Base-by-base conservation (phyloP, 345 rosid genomes). In the Nephelium lappaceum region DNA sequence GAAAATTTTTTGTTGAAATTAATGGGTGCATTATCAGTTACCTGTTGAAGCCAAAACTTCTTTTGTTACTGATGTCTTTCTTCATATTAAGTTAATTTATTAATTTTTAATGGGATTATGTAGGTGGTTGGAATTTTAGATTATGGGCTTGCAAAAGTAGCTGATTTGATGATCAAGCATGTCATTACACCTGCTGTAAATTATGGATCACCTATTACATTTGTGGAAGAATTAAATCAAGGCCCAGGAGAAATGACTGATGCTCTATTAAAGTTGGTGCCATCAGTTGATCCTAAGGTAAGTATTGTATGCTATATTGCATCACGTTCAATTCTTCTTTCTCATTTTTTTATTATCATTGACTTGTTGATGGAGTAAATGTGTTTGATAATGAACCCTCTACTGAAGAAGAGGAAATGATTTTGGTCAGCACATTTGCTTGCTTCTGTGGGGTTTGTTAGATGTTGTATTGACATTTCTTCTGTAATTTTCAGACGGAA, bases 131-230 rank as follows among this genome's bases (percentile, higher is more conserved):
- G 91, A 72, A 89, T 93, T 67, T 85, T 91, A 84, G 97, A 91
- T 83, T 96, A 89, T 86, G 95, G 98, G 79, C 83, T 94, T 84
- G 95, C 98, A 47, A 93, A 91, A 85, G 94, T 87, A 83, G 97
- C 97, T 75, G 98, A 96, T 83, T 84, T 86, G 86, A 91, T 87
- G 88, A 87, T 96, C 85, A 96, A 96, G 87, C 85, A 87, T 88
- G 89, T 87, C 77, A 86, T 96, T 57, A 81, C 89, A 45, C 95
- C 95, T 75, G 92, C 93, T 84, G 88, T 91, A 82, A 91, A 83
- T 78, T 82, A 77, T 83, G 85, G 83, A 62, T 91, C 91, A 36
- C 82, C 88, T 83, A 78, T 88, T 74, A 60, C 77, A 45, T 84
- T 85, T 83, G 80, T 84, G 61, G 98, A 88, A 80, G 93, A 92